phyloP scores from a whole-genome alignment of 2,329 filamentous ascomycete genomes.

The Trichoderma sp. region DNA sequence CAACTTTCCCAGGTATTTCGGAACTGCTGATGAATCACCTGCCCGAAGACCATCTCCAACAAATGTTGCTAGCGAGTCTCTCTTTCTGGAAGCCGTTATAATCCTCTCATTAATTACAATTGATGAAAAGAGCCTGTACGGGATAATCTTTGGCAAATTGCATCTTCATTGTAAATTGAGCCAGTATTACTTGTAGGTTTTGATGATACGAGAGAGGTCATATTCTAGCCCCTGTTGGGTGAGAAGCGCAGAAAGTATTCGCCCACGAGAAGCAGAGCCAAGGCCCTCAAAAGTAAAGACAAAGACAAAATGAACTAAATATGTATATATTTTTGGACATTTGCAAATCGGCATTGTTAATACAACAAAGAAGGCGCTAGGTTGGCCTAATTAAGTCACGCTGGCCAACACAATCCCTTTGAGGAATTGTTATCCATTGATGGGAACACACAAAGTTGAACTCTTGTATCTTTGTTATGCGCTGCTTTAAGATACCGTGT shows the following conservation, averaged over 20 bases:
- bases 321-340: neutral
- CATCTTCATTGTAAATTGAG: neutral
- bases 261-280: neutral
- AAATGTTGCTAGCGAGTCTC: neutral
- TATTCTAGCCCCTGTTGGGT: neutral
- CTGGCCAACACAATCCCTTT: neutral
- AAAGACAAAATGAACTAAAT: neutral
- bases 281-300: neutral
- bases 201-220: neutral
- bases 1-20: neutral
- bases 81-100: neutral
- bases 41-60: neutral
- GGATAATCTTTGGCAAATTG: neutral
- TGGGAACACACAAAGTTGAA: neutral
- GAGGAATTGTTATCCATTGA: neutral
- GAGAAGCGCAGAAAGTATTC: neutral
- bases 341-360: neutral
- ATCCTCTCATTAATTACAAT: neutral
- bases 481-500: neutral
- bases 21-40: neutral
- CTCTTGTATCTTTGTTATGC: neutral
- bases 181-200: neutral
- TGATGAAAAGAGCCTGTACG: neutral
- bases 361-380: neutral
- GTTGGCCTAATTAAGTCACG: neutral